Conservation (phyloP, 2,329 filamentous ascomycete genomes). For the Cladosporium sp. region DNA sequence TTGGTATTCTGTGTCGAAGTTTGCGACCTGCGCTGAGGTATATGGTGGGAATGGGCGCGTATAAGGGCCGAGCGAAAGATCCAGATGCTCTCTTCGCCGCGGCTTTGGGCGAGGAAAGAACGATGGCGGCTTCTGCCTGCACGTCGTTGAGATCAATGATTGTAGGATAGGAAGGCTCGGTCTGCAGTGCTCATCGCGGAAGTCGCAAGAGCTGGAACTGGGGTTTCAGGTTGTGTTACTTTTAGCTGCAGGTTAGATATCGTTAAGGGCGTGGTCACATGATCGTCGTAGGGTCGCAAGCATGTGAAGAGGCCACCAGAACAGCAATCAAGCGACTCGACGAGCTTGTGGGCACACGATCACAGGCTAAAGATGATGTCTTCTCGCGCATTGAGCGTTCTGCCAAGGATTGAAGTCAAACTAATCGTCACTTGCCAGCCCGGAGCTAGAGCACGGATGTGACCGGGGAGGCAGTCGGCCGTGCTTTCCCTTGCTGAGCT, state of each 20-base stretch:
- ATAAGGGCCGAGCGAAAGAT: neutral
- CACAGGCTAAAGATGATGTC: conserved; percentile 7
- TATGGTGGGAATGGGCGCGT: neutral
- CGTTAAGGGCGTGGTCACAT: conserved; percentile 3
- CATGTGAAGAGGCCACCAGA: neutral
- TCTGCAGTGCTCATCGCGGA: conserved; percentile 2
- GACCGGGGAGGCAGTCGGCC: neutral
- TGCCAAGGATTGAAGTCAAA: conserved; percentile 8
- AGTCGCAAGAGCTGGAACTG: neutral
- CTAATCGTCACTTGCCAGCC: conserved; percentile 6
- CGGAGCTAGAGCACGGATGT: conserved; percentile 7
- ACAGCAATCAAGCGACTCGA: neutral
- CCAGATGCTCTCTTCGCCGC: neutral
- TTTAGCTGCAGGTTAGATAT: conserved; percentile 1
- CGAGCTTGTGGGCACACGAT: neutral
- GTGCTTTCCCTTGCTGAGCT: neutral
- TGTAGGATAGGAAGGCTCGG: neutral
- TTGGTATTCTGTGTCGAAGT: neutral
- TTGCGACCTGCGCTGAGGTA: neutral
- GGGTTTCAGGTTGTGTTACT: conserved; percentile 7
- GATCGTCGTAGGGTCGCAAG: conserved; percentile 1
- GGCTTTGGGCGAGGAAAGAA: neutral
- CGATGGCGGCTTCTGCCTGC: neutral
- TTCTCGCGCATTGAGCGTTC: conserved; percentile 4
- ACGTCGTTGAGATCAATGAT: neutral